These are phyloP conservation scores for Rhododendron henanense DNA, from an alignment of 148 eudicot species.

Conservation along the genomic window DNA sequence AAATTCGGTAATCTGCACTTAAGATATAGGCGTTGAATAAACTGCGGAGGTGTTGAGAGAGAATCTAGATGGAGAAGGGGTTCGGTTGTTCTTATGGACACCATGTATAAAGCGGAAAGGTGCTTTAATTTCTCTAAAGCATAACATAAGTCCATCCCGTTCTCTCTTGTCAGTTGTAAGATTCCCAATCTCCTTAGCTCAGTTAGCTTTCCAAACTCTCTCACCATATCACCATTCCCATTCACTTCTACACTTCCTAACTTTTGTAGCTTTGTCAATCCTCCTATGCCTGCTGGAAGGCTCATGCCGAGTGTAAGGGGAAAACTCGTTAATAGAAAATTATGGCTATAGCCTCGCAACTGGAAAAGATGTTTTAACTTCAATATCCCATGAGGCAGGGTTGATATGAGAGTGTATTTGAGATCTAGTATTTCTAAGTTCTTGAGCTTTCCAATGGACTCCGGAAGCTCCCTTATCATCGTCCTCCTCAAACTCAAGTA, in stretches of 20 bases:
- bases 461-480: background rate
- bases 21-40: slow-evolving; percentile 1
- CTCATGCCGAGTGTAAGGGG: background rate
- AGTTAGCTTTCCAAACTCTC: slow-evolving; percentile 14
- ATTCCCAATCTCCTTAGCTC: slow-evolving; percentile 6
- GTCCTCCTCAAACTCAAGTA: slow-evolving; percentile 11
- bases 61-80: slow-evolving; percentile 8
- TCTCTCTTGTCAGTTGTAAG: background rate
- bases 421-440: slow-evolving; percentile 17
- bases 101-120: slow-evolving; percentile 2
- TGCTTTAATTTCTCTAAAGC: slow-evolving; percentile 11
- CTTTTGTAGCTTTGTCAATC: slow-evolving; percentile 6
- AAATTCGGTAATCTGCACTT: background rate
- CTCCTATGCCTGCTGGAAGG: slow-evolving; percentile 9
- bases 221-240: background rate
- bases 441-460: slow-evolving; percentile 14
- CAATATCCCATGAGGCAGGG: slow-evolving; percentile 8
- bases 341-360: background rate
- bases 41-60: background rate
- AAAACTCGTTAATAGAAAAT: background rate
- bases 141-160: slow-evolving; percentile 8
- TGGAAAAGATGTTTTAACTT: background rate
- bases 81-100: background rate
- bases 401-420: background rate
- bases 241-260: background rate